Base-by-base conservation (phyloP, 1,284 basidiomycete genomes). In the Phaffia rhodozyma region DNA sequence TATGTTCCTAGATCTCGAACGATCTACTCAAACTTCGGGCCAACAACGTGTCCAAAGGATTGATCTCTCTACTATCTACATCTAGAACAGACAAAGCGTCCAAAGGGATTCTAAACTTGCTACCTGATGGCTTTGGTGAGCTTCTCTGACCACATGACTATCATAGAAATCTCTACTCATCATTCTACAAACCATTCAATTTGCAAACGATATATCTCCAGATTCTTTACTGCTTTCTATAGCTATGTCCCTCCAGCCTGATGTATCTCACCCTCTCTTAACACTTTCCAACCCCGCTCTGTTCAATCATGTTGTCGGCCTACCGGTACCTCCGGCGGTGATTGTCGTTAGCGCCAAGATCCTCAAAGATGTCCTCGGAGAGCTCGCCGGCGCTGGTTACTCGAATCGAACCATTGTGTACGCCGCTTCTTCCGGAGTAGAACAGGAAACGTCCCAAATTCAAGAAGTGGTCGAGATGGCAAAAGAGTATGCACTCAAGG, bases 261-360 rank as follows among this genome's bases (percentile, higher is more conserved):
- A 23, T 62, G 38, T 32, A 9, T 2, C 54, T 18, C 63, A 55
- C 38, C 55, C 53, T 16, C 57, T 48, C 18, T 27, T 58, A 21
- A 55, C 34, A 3, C 20, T 55, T 16, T n/a, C 43, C 5, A 20
- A 56, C 7, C 60, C 64, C 23, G 29, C 49, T 38, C 56, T 66
- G 1, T 58, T 66, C 48, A 7, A 61, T 51, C 50, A 63, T 53
- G 23, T 65, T 67, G 25, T 67, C 68, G 32, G 68, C 69, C 18
- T 72, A 72, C 62, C 48, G 70, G 38, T 69, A 67, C 48, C 69
- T 72, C 53, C 72, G 73, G 3, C 72, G 72, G 0, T 72, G 72
- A 13, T 71, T 20, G 72, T 75, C 16, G 67, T 73, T 23, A 71
- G 72, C 53, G 68, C 63, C 20, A 61, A 59, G 11, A 61, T 72